These are phyloP conservation scores for Penicillium odoratum DNA, from an alignment of 495 filamentous ascomycete species.

Conservation along the genomic window DNA sequence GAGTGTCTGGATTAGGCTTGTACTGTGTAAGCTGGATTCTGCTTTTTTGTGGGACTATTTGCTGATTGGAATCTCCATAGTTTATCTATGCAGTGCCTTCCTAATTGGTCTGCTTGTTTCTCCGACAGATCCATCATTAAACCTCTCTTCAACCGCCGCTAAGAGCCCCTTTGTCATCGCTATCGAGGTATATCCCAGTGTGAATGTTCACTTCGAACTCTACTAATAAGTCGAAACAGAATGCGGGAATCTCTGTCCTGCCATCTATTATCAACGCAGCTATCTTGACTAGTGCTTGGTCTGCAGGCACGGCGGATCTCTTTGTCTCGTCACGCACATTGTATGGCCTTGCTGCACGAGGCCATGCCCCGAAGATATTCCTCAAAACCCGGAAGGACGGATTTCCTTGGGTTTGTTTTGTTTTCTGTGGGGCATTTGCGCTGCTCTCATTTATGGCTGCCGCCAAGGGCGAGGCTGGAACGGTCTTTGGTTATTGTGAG, in stretches of 20 bases:
- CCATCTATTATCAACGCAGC: conserved; percentile 68
- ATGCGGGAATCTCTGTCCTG: conserved; percentile 35
- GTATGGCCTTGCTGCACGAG: conserved; percentile 40
- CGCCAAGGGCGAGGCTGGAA: conserved; percentile 20
- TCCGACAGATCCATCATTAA: conserved; percentile 52
- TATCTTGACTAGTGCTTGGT: conserved; percentile 69
- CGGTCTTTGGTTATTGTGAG: conserved; percentile 26
- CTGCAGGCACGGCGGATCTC: conserved; percentile 53
- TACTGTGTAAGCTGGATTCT: conserved; percentile 14
- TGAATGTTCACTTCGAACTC: no score
- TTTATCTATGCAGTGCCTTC: conserved; percentile 56
- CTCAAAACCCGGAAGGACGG: conserved; percentile 33
- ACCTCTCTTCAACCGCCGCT: conserved; percentile 50
- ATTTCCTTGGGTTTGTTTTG: conserved; percentile 34
- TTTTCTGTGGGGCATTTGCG: conserved; percentile 22
- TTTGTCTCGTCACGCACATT: conserved; percentile 54
- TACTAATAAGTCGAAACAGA: conserved; percentile 10
- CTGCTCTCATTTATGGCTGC: conserved; percentile 29
- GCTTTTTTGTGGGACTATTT: not conserved
- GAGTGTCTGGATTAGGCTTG: conserved; percentile 24
- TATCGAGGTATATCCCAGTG: conserved; percentile 10
- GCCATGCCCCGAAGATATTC: conserved; percentile 38
- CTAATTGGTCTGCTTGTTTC: conserved; percentile 46
- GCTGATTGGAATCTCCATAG: conserved; percentile 25
- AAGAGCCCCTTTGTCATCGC: conserved; percentile 38